These are phyloP conservation scores for Euphorbia schlechtendalii DNA, from an alignment of 441 rosid species.

Conservation along the genomic window DNA sequence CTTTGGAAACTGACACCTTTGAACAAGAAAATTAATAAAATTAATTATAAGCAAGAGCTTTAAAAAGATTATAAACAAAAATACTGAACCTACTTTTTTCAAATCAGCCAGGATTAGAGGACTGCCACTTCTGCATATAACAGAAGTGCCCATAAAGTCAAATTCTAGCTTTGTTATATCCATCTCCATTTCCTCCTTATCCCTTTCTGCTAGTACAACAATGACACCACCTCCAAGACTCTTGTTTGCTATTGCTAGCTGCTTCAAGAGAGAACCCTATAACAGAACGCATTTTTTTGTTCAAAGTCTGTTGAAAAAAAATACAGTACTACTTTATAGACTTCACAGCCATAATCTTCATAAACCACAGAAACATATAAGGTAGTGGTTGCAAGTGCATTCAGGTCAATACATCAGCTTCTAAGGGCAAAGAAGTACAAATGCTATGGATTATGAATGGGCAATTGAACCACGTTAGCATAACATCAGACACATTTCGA, in stretches of 20 bases:
- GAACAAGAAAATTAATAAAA: conserved; percentile 18
- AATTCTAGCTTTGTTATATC: conserved; percentile 85
- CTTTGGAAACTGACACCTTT: conserved; percentile 92
- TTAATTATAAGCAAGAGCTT: conserved; percentile 10
- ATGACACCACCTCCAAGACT: conserved; percentile 85
- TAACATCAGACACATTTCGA: background rate
- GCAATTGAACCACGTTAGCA: background rate
- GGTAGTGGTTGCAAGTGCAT: background rate
- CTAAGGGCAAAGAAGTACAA: background rate
- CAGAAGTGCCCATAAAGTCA: conserved; percentile 88
- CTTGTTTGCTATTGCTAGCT: conserved; percentile 89
- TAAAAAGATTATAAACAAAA: background rate
- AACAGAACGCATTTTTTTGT: conserved; percentile 18
- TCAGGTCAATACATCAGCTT: background rate
- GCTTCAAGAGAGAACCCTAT: conserved; percentile 92
- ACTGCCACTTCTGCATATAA: conserved; percentile 93
- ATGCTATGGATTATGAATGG: background rate
- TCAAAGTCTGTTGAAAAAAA: background rate
- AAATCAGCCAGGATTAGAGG: conserved; percentile 85
- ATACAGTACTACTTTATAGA: background rate
- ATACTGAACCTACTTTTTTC: conserved; percentile 47
- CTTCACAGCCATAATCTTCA: background rate
- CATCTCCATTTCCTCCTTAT: conserved; percentile 94
- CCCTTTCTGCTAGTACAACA: conserved; percentile 84
- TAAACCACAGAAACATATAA: background rate